Base-by-base conservation (phyloP, 192 early-diverging fungal genomes). In the Rhizophagus clarus region DNA sequence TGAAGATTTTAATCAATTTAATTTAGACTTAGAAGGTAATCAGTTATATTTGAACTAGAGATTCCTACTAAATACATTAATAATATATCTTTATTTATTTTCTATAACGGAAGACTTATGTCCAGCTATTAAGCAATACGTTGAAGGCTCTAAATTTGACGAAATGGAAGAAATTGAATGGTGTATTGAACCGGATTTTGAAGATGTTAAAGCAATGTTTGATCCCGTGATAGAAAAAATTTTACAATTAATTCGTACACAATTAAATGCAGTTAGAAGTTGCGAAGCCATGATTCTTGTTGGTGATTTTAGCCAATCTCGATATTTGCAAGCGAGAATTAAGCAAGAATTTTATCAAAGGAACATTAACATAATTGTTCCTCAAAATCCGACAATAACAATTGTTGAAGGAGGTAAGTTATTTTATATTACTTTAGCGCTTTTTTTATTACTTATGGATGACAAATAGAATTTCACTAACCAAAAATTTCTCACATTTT, bases 221-320 rank as follows among this genome's bases (percentile, higher is more conserved):
- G 88, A 88, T 51, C 89, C 89, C 11, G 88, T 90, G 17, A 79
- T 90, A 40, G 79, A 85, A 34, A 83, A 88, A 83, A 87, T 90
- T 1, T 31, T 90, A 14, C 80, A 79, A n/a, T 73, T 90, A 71
- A 88, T 88, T 62, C 86, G 88, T 70, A 83, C 86, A 29, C 87
- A 88, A 51, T 47, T 90, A 15, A 79, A 83, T 31, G 83, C 87
- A 69, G 81, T 84, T 12, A 72, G 81, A n/a, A 74, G 32, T 45
- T 66, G 22, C 83, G 84, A 28, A 86, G 86, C 3, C 15, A 84
- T 90, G 31, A 84, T 90, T 51, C 47, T 90, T 31, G 86, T 88
- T 12, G 89, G 89, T 80, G 87, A 86, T 2, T 90, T 90, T 79
- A 86, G 89, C 17, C 82, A 85, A 1, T 88, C 87, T 15, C 83